Conservation (phyloP, 306 rosid species). For the Fragaria nilgerrensis region DNA sequence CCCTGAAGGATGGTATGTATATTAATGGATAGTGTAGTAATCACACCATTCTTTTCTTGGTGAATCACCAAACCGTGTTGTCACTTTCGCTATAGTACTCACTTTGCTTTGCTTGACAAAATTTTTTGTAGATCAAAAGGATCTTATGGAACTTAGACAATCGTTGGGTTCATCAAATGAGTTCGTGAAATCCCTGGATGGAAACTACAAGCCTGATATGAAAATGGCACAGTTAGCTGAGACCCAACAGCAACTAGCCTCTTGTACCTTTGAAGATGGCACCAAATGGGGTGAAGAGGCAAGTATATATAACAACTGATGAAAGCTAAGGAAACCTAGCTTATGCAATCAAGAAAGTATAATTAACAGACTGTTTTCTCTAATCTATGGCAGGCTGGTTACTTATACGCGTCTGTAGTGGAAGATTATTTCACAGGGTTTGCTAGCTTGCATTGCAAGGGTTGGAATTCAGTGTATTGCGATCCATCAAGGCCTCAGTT, state of each 20-base stretch:
- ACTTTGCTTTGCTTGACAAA: background rate
- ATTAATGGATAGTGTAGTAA: background rate
- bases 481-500: conserved; percentile 67
- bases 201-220: conserved; percentile 21
- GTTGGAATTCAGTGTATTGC: conserved; percentile 65
- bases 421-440: conserved; percentile 70
- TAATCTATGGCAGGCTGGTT: conserved; percentile 56
- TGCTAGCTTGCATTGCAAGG: conserved; percentile 45
- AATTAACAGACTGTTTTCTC: background rate
- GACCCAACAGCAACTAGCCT: conserved; percentile 41
- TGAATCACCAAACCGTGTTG: background rate
- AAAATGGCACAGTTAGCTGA: conserved; percentile 27
- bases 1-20: conserved; percentile 32
- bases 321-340: background rate
- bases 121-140: conserved; percentile 28
- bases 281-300: conserved; percentile 71
- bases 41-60: no score
- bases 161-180: conserved; percentile 54
- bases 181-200: conserved; percentile 44
- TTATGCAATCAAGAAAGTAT: background rate
- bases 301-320: background rate
- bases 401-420: conserved; percentile 44
- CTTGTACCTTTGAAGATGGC: conserved; percentile 50
- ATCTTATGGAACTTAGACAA: conserved; percentile 34
- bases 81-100: background rate